Conservation (phyloP, 1,284 basidiomycete species). For the Phellopilus nigrolimitatus region DNA sequence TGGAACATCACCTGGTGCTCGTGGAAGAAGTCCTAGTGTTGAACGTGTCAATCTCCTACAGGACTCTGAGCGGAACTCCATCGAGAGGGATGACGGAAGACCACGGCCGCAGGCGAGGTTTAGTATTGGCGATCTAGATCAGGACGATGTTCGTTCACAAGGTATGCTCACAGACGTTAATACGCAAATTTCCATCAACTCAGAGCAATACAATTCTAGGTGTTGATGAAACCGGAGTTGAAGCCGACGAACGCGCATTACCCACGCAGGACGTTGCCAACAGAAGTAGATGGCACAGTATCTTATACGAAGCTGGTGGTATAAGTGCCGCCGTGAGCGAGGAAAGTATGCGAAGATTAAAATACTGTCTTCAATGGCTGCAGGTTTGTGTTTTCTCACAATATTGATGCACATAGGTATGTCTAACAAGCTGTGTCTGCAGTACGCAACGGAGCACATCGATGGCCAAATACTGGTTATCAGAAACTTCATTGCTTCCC, state of each 20-base stretch:
- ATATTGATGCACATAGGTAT: conserved; percentile 3
- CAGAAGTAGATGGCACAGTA: conserved; percentile 77
- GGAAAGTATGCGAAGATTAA: conserved; percentile 82
- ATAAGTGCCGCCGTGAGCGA: conserved; percentile 84
- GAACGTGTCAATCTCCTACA: neutral
- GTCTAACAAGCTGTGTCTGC: conserved; percentile 10
- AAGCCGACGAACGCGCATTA: neutral
- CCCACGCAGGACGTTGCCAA: conserved; percentile 44
- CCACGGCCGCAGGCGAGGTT: conserved; percentile 3
- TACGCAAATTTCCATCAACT: too few relatives aligned
- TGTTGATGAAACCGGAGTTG: neutral
- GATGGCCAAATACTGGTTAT: conserved; percentile 84
- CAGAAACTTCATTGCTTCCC: conserved; percentile 72
- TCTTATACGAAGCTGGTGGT: conserved; percentile 86
- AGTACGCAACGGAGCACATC: conserved; percentile 87
- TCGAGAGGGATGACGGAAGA: neutral
- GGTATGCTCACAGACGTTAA: neutral
- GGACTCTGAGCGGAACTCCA: neutral
- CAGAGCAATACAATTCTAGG: too few relatives aligned
- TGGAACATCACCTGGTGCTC: conserved; percentile 18
- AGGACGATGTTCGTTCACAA: neutral
- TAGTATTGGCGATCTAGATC: conserved; percentile 3
- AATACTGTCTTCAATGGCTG: conserved; percentile 88
- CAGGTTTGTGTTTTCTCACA: conserved; percentile 46
- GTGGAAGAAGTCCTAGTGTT: conserved; percentile 13